Evolutionary conservation across 2,329 filamentous ascomycete species (phyloP).

Genomic region (Xylaria polymorpha): DNA sequence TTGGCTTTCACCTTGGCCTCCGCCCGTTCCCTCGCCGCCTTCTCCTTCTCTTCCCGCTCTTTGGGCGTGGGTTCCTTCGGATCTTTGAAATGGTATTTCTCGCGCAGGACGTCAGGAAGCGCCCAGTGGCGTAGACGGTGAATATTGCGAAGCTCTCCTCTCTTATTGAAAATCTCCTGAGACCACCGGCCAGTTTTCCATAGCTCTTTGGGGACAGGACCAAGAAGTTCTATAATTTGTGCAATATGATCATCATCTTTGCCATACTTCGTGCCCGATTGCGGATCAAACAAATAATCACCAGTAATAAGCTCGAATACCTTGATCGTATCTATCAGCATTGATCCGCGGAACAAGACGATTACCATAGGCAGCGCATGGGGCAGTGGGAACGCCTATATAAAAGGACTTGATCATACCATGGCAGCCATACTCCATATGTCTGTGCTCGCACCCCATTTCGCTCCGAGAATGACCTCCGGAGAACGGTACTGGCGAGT

Average conservation of each 20-base stretch:
- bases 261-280: constrained; percentile 98
- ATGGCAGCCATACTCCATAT: constrained; percentile 99
- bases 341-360: neutral
- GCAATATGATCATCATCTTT: constrained; percentile 99
- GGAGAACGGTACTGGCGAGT: constrained; percentile 97
- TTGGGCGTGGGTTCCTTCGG: constrained; percentile 75
- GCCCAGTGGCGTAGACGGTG: constrained; percentile 97
- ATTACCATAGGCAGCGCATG: neutral
- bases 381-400: neutral
- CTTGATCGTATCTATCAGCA: constrained; percentile 58
- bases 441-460: constrained; percentile 99
- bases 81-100: constrained; percentile 95
- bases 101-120: constrained; percentile 87
- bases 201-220: constrained; percentile 90
- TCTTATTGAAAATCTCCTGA: constrained; percentile 98
- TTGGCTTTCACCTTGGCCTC: constrained; percentile 73
- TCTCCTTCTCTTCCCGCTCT: constrained; percentile 50
- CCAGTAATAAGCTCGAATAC: constrained; percentile 98
- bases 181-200: constrained; percentile 96
- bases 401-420: constrained; percentile 67
- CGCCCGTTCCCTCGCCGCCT: constrained; percentile 56
- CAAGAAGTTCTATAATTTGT: constrained; percentile 96
- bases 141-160: constrained; percentile 97
- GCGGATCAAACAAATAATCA: constrained; percentile 97
- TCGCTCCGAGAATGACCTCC: constrained; percentile 94